Base-by-base conservation (phyloP, 176 grass and related monocot genomes). In the Oryza meyeriana region DNA sequence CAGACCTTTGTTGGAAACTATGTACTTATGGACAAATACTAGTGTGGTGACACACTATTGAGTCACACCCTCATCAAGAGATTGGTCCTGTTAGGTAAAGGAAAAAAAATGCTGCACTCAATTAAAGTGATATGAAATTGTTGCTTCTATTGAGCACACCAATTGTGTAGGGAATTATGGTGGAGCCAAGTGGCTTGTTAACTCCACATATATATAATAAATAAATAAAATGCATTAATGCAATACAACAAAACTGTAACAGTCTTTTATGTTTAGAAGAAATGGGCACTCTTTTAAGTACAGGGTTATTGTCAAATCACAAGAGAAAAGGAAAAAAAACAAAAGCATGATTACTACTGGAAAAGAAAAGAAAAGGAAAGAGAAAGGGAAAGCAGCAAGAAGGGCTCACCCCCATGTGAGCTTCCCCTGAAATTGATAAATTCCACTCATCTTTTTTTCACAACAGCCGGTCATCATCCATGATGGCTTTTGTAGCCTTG, bases 271-370 rank as follows among this genome's bases (percentile, higher is more conserved):
- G 11, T 29, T 73, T 32, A 8, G 38, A 35, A 67, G 25, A 47
- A 63, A 82, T 8, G 27, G 16, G 12, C 55, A 44, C 5, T 9
- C 59, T 61, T 78, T 72, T 55, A 65, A 88, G 29, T 70, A 20
- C 29, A 38, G 67, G 84, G 68, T 40, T 79, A 10, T 10, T 48
- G 35, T 90, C 79, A 86, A 83, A 69, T 86, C 83, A 78, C 14
- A 61, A 28, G 12, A 68, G 38, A 64, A 64, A 48, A n/a, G 12
- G 59, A 18, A 57, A 13, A 30, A 79, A 79, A 79, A 72, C 34
- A 67, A 69, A 64, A 73, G 67, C 38, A 79, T 78, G 74, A 83
- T 86, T 66, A 63, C 61, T 47, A 11, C 25, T 12, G 18, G 36
- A 65, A 78, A 86, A 84, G 10, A 67, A 59, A 84, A 66, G 17